Base-by-base conservation (phyloP, 805 yeast species). In the Yamadazyma tumulicola region DNA sequence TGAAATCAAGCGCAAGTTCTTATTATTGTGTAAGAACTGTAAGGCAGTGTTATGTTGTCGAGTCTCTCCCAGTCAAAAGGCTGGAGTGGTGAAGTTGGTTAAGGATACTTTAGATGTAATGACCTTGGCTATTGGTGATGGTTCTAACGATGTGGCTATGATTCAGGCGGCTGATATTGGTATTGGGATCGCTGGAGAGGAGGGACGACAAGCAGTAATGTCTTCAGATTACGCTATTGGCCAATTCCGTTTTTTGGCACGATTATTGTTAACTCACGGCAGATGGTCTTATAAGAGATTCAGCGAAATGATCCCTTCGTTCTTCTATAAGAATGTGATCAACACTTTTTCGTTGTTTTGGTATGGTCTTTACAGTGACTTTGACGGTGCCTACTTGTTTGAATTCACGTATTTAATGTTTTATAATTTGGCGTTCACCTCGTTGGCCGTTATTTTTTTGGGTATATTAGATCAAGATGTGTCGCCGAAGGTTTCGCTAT, bases 101-200 rank as follows among this genome's bases (percentile, higher is more conserved):
- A 84, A 81, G 52, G 76, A 79, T 19, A 72, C 78, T 12, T 64
- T 85, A 30, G 79, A 77, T 43, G 95, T 85, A 19, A 85, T 85
- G 89, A 85, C 94, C 1, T 61, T 85, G 38, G 91, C 93, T 6
- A 83, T 85, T 54, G 95, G 95, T 47, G 95, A 85, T 60, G 95
- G 95, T 36, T 79, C 93, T 14, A 85, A 85, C 54, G 95, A 85
- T 62, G 95, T 85, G 43, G 89, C 94, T 9, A 85, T 85, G 95
- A 85, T 85, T 46, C 95, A 85, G 57, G 79, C 88, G 19, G 93
- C 94, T 1, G 81, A 85, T 59, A 81, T 85, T 29, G 95, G 95
- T 51, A 84, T 85, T 37, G 95, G 95, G 63, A 85, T 85, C 53
- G 89, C 89, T 3, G 95, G 95, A 61, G 93, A 85, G 64, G 95